Percentiles rank a stretch among this genome's conserved stretches.
Evolutionary conservation across 805 yeast species (phyloP).

Genomic region (Candida loeiensis): DNA sequence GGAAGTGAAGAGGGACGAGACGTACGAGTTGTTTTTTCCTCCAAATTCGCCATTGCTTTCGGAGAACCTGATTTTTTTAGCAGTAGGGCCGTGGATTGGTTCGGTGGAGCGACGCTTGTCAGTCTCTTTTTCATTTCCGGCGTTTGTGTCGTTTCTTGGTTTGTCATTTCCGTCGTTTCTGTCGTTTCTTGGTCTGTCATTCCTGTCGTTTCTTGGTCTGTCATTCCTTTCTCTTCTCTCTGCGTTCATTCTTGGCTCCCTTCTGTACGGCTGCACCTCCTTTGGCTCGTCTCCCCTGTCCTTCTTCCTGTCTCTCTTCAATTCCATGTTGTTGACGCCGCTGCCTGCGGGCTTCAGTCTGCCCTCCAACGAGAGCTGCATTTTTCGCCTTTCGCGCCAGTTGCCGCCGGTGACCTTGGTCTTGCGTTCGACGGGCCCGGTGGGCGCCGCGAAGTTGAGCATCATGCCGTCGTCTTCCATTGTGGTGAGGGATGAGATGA

Average conservation of each 20-base stretch:
- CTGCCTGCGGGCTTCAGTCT: conserved; percentile 30
- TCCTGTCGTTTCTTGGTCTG: conserved; percentile 10
- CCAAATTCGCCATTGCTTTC: conserved; percentile 52
- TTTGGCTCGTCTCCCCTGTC: conserved; percentile 11
- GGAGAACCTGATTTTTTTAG: conserved; percentile 37
- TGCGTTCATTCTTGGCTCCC: too few relatives aligned
- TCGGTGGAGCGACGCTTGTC: conserved; percentile 14
- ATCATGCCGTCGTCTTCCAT: conserved; percentile 60
- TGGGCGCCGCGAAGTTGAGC: conserved; percentile 64
- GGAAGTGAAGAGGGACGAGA: conserved; percentile 74
- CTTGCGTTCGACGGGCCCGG: conserved; percentile 16
- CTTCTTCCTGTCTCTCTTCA: conserved; percentile 9
- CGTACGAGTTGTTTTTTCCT: conserved; percentile 60
- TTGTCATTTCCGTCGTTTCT: conserved; percentile 2
- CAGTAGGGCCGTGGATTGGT: conserved; percentile 19
- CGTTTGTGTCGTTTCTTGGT: conserved; percentile 2
- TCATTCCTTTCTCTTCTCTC: conserved; percentile 11
- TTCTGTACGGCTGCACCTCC: too few relatives aligned
- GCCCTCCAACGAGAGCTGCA: conserved; percentile 50
- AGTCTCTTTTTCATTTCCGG: neutral
- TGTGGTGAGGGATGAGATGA: neutral
- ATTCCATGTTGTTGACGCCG: conserved; percentile 32
- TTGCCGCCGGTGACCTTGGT: conserved; percentile 63
- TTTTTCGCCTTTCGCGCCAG: conserved; percentile 77
- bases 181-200: neutral